Conservation (phyloP, 2,329 filamentous ascomycete genomes). For the Colletotrichum abscissum region DNA sequence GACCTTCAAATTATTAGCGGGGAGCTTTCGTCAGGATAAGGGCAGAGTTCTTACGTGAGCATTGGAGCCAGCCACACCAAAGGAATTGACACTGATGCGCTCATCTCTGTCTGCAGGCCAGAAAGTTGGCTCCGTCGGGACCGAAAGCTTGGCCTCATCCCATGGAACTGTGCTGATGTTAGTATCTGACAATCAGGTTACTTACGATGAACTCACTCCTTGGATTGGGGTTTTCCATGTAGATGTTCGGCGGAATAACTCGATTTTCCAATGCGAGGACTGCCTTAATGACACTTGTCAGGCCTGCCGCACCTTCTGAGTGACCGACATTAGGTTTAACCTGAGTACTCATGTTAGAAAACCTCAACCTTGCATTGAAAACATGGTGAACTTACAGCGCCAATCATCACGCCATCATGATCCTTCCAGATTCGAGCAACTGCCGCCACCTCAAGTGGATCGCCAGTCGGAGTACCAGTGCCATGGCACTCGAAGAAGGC, state of each 20-base stretch:
- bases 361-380: background rate
- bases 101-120: conserved; percentile 42
- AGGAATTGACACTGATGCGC: conserved; percentile 49
- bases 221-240: conserved; percentile 34
- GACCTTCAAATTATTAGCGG: background rate
- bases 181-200: background rate
- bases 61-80: conserved; percentile 46
- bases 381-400: conserved; percentile 39
- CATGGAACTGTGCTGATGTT: conserved; percentile 21
- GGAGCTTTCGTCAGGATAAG: too few species aligned
- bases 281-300: conserved; percentile 46
- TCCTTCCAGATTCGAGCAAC: conserved; percentile 41
- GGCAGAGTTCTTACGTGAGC: conserved; percentile 15
- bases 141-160: conserved; percentile 37
- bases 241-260: conserved; percentile 35
- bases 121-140: conserved; percentile 39
- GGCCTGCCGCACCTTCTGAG: conserved; percentile 47
- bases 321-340: conserved; percentile 54
- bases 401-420: conserved; percentile 40
- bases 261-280: conserved; percentile 40
- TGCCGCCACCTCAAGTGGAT: conserved; percentile 49
- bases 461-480: conserved; percentile 52
- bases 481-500: conserved; percentile 48
- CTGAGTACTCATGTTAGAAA: background rate
- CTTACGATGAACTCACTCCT: conserved; percentile 3